Evolutionary conservation across 495 filamentous ascomycete species (phyloP).

Genomic region (Aspergillus conjunctus): DNA sequence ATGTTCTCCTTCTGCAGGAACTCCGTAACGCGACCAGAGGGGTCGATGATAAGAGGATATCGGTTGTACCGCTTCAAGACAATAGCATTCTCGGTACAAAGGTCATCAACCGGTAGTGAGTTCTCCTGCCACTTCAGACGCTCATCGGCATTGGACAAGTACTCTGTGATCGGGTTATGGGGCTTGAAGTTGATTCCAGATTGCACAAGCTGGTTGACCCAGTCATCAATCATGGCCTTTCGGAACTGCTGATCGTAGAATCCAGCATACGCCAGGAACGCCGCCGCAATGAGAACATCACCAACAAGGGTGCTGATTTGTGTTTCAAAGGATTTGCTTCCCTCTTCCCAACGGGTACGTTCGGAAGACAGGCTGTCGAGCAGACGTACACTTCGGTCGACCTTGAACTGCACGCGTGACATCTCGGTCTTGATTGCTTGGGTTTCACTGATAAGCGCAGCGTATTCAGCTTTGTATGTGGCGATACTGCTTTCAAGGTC

Average conservation of each 20-base stretch:
- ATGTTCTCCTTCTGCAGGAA: constrained; percentile 94
- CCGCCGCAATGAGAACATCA: constrained; percentile 90
- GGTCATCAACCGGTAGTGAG: constrained; percentile 95
- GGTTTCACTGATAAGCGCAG: constrained; percentile 92
- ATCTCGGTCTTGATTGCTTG: constrained; percentile 97
- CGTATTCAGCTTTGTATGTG: constrained; percentile 97
- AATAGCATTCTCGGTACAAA: constrained; percentile 98
- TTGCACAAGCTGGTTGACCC: constrained; percentile 85
- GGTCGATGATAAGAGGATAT: constrained; percentile 97
- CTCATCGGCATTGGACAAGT: constrained; percentile 95
- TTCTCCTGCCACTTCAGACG: constrained; percentile 92
- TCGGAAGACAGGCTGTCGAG: constrained; percentile 95
- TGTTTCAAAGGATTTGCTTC: constrained; percentile 95
- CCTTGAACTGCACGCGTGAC: constrained; percentile 94
- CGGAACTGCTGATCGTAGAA: constrained; percentile 98
- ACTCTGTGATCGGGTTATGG: constrained; percentile 93
- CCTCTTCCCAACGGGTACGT: constrained; percentile 88
- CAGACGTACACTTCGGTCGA: constrained; percentile 90
- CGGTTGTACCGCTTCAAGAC: constrained; percentile 96
- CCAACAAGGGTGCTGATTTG: constrained; percentile 96
- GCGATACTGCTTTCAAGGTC: constrained; percentile 87
- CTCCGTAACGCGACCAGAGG: constrained; percentile 89
- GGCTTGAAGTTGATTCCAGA: constrained; percentile 91
- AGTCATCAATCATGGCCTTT: constrained; percentile 96
- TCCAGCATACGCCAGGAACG: constrained; percentile 97